Evolutionary conservation across 1,284 basidiomycete genomes (phyloP), one percentile per base, ranked within the genome.

Genomic region (Microstroma glucosiphilum): DNA sequence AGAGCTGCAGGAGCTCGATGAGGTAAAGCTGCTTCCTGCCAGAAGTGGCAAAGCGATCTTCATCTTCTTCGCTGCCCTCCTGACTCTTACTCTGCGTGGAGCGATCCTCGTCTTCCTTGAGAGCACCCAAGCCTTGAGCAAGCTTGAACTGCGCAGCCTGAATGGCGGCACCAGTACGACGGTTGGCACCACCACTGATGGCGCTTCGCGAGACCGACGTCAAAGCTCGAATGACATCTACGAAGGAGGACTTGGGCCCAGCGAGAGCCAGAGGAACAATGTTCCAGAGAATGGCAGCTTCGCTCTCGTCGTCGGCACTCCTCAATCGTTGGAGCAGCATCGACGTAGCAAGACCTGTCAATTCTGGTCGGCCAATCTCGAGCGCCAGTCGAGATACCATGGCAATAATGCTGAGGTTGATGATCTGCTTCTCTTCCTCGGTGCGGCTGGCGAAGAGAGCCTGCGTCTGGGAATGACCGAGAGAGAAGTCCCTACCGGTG

Each of bases 311-410:
- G 71, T 94, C 90, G 6, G 90, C 89, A 12, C 87, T 87, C 25
- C 89, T 86, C 26, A 96, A 82, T 25, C 92, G 85, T 81, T 96
- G 94, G 25, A 96, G 82, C 6, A 97, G 82, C 89, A 97, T 93
- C 1, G 92, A 93, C 11, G 91, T 86, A 58, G 74, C 69, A 25
- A 79, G 69, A 40, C 69, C 68, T 1, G 74, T 77, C 4, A 76
- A 68, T 56, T 73, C 71, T 17, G 68, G 67, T 58, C 68, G 65
- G 49, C 62, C 66, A 2, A 77, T 66, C 49, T 77, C 71, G 41
- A 71, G 65, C 1, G 77, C 76, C 21, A 79, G 71, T 41, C 68
- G 62, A 25, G 74, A 69, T 25, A 77, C 71, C 54, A 77, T 66
- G 43, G 68, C 67, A 58, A 96, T 91, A 1, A 92, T 92, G 69